Base-by-base conservation (phyloP, 1,139 yeast genomes). In the Petasospora fabianii region DNA sequence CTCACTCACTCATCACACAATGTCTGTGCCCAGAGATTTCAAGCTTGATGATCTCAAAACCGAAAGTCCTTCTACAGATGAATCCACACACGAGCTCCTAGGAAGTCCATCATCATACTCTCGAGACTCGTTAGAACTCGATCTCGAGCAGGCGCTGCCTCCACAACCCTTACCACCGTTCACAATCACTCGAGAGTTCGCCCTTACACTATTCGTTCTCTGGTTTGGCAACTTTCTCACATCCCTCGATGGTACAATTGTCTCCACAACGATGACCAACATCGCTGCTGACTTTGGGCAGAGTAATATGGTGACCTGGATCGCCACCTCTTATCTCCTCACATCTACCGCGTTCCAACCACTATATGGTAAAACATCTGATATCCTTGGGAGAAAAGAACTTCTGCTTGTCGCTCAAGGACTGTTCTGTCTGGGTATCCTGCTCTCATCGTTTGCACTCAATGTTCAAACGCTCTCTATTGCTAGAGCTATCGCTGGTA, bases 291-390 rank as follows among this genome's bases (percentile, higher is more conserved):
- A 79, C 38, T 69, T 80, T 43, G 61, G 74, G 29, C 80, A 75
- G 38, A 66, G 79, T 21, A 72, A 75, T 27, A 62, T 72, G 44
- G 71, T 77, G 30, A 73, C 80, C 18, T 80, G 84, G 84, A 75
- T 79, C 17, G 85, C 83, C 4, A 77, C 84, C 0, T 73, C 83
- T 11, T 80, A 77, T 53, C 61, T 80, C 22, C 59, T 80, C 17
- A 73, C 85, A 3, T 73, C 74, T 39, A 77, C 85, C 0, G 82
- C 84, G 3, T 75, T 80, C 54, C 86, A 80, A 60, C 96, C 97
- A 1, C 62, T 75, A 18, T 75, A 73, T 44, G 80, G 80, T 10
- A 69, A 74, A 34, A 56, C 74, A 14, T 69, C 77, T 5, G 80
- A 75, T 46, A 61, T 76, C n/a, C 61, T 75, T 28, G 80, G 80